Evolutionary conservation across 306 rosid genomes (phyloP), one percentile per base, ranked within the genome.

Genomic region (Inga oerstediana): DNA sequence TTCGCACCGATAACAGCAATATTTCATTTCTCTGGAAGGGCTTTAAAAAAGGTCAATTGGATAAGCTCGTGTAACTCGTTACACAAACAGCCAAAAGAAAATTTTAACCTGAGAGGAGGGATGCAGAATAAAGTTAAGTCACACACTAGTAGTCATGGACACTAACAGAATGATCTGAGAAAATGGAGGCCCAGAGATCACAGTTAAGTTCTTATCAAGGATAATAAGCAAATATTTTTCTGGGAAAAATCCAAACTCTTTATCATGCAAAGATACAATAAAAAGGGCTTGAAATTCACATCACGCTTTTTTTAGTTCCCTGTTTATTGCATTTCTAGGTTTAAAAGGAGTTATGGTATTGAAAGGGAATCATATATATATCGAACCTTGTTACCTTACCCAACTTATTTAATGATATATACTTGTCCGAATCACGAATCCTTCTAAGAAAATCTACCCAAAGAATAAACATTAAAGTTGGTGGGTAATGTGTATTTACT

Each of bases 401-500:
- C 41, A 59, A n/a, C 79, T 80, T 84, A 56, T 37, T 49, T 59
- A 75, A 75, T 75, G 49, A 80, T 75, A 13, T 45, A 65, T 84
- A 13, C 68, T 27, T 34, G 84, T 58, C 81, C 44, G 5, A 74
- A 67, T 79, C 77, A 67, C 81, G 8, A 44, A 41, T 22, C 73
- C 81, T 68, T 75, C 48, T 12, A 80, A 80, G 54, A 69, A 80
- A 19, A 79, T 45, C 30, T 75, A 39, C 24, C 71, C 72, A 67
- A 75, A 56, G 7, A 39, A 39, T 5, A 74, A 80, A 17, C 70
- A 61, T 67, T 45, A 67, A 79, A 79, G 77, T 74, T 44, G 5
- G 77, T 44, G 32, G 43, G 37, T 19, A 80, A 75, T 74, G 22
- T n/a, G 46, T 70, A 7, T 30, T 70, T 20, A 5, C 45, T 73